phyloP scores from a whole-genome alignment of 148 eudicot species.

The Rhododendron ovatum region DNA sequence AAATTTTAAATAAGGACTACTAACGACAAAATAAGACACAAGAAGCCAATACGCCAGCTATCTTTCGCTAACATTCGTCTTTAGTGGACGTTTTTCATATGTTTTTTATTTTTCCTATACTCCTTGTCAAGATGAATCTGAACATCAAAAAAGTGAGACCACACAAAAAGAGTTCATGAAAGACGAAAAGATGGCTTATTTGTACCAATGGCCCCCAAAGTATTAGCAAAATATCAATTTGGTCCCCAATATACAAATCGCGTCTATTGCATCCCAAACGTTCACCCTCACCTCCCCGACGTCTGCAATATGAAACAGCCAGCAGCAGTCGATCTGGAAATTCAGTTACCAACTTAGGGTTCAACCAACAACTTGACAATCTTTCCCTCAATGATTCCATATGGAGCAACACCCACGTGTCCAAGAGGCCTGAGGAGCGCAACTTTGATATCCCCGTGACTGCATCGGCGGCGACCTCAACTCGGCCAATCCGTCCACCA shows the following conservation, averaged over 20 bases:
- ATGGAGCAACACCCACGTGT: slow-evolving; percentile 58
- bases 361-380: slow-evolving; percentile 48
- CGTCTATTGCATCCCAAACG: no score
- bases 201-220: no score
- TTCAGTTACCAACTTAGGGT: slow-evolving; percentile 88
- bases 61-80: background rate
- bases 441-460: slow-evolving; percentile 53
- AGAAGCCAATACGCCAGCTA: background rate
- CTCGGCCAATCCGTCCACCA: slow-evolving; percentile 1
- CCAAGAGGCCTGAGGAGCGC: slow-evolving; percentile 53
- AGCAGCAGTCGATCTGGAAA: slow-evolving; percentile 62
- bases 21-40: background rate
- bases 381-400: slow-evolving; percentile 84
- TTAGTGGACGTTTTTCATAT: background rate
- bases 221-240: no score
- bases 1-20: no score
- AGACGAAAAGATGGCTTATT: background rate
- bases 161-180: background rate
- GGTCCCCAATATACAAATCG: no score
- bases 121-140: background rate
- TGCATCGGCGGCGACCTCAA: slow-evolving; percentile 42
- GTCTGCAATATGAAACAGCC: slow-evolving; percentile 16
- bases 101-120: background rate
- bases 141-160: background rate
- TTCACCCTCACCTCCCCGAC: no score